Conservation (phyloP, 1,284 basidiomycete species). For the Phylloporus sp. region DNA sequence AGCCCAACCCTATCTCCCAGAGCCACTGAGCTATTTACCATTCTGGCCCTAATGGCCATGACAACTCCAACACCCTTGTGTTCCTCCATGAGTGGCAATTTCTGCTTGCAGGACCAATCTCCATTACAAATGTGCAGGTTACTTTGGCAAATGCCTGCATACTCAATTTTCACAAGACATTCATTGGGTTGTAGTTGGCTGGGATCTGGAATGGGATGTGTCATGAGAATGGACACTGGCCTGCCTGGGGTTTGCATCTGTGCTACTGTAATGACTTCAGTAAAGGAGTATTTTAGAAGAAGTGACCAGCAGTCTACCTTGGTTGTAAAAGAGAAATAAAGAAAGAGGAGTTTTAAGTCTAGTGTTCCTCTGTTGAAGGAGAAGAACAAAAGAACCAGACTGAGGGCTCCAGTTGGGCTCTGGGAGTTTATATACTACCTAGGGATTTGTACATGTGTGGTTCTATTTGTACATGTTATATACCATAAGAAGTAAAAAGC, state of each 20-base stretch:
- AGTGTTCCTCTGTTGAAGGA: too few relatives aligned
- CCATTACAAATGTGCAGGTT: slow-evolving; percentile 64
- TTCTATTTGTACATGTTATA: too few relatives aligned
- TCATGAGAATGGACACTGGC: slow-evolving; percentile 40
- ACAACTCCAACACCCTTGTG: slow-evolving; percentile 68
- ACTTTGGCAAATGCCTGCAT: slow-evolving; percentile 68
- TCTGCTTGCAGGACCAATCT: slow-evolving; percentile 54
- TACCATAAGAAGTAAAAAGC: too few relatives aligned
- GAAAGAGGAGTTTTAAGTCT: too few relatives aligned
- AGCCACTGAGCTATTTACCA: slow-evolving; percentile 48
- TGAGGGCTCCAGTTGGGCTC: too few relatives aligned
- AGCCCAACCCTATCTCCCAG: slow-evolving; percentile 74
- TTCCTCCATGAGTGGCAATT: slow-evolving; percentile 69
- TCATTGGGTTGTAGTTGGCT: slow-evolving; percentile 65
- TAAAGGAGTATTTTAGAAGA: too few relatives aligned
- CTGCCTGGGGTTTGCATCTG: slow-evolving; percentile 45
- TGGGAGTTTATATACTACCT: too few relatives aligned
- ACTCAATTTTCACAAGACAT: slow-evolving; percentile 69
- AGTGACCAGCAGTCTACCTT: too few relatives aligned
- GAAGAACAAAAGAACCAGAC: too few relatives aligned
- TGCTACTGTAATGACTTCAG: too few relatives aligned
- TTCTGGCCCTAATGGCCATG: slow-evolving; percentile 64
- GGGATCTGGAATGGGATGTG: slow-evolving; percentile 57
- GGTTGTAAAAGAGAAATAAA: too few relatives aligned
- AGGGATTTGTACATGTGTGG: too few relatives aligned